Evolutionary conservation across 2,329 filamentous ascomycete species (phyloP), one percentile per base, ranked within the genome.

Genomic region (Drechslerella coelobrocha): DNA sequence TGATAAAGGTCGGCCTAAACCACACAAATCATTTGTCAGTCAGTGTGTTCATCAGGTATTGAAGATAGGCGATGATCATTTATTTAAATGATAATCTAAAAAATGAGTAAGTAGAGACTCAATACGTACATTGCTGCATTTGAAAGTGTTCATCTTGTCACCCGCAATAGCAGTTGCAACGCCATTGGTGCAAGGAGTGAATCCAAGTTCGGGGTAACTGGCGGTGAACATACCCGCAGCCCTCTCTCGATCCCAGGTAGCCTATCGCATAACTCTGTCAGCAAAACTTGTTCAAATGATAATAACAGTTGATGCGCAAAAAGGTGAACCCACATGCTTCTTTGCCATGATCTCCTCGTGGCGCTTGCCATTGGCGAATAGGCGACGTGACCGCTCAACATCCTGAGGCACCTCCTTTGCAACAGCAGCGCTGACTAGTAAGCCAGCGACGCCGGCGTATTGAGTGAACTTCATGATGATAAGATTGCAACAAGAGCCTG

Each of bases 1-100:
- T 77, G 78, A 54, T 77, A 74, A 41, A 81, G 72, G 62, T 81
- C 79, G 59, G 81, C 74, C 45, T 79, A 12, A 29, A 26, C 45
- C 14, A 26, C 47, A 51, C n/a, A n/a, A n/a, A n/a, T n/a, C n/a
- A n/a, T n/a, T n/a, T n/a, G n/a, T n/a, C n/a, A n/a, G n/a, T n/a
- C n/a, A n/a, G n/a, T n/a, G n/a, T n/a, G n/a, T n/a, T n/a, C n/a
- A n/a, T n/a, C n/a, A n/a, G n/a, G n/a, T n/a, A n/a, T n/a, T n/a
- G n/a, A n/a, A n/a, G n/a, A n/a, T n/a, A n/a, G n/a, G n/a, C n/a
- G n/a, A n/a, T n/a, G n/a, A n/a, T n/a, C n/a, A 39, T 14, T n/a
- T 34, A 34, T 34, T 34, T 34, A 34, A 34, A 34, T 7, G 12
- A 12, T 12, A 34, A n/a, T n/a, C n/a, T 34, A 34, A 7, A 6